A percentile compares a stretch with the other conserved stretches of the same genome.
These are phyloP conservation scores for Chlamydomonas eustigma DNA, from an alignment of 139 green algal species.

Conservation along the genomic window DNA sequence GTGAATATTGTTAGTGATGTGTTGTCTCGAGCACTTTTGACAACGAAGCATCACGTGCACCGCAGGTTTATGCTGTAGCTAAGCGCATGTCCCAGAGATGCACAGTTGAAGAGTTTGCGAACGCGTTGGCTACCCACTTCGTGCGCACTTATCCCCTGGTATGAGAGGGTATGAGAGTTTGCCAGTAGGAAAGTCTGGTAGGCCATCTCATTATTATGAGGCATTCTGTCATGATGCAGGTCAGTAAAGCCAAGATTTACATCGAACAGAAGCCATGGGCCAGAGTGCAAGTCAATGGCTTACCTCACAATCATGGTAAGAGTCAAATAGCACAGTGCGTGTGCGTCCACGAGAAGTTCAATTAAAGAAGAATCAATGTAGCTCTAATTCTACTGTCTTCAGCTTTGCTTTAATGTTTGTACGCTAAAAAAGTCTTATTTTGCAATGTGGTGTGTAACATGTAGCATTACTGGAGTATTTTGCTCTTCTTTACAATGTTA, in stretches of 20 bases:
- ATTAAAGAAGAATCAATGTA: too few relatives aligned
- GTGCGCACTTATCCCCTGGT: conserved; percentile 71
- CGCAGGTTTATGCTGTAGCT: conserved; percentile 77
- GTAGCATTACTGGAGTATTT: too few relatives aligned
- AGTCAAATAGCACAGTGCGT: background rate
- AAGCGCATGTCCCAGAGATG: conserved; percentile 62
- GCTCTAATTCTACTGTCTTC: too few relatives aligned
- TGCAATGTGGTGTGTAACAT: too few relatives aligned
- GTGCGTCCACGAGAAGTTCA: background rate
- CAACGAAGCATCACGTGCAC: background rate
- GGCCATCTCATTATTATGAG: background rate
- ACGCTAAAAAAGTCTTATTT: too few relatives aligned
- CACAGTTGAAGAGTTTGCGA: conserved; percentile 81
- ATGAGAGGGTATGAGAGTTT: too few relatives aligned
- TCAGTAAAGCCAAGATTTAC: conserved; percentile 77
- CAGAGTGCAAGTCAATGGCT: conserved; percentile 48
- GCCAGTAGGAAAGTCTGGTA: too few relatives aligned
- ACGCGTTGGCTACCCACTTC: conserved; percentile 83
- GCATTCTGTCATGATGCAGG: conserved; percentile 27
- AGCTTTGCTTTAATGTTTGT: too few relatives aligned
- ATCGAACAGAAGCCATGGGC: conserved; percentile 87
- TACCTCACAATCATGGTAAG: conserved; percentile 74
- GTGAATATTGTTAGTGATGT: conserved; percentile 29
- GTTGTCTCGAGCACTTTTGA: background rate
- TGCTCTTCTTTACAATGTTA: too few relatives aligned